Evolutionary conservation across 2,329 filamentous ascomycete genomes (phyloP).

Genomic region (Tolypocladium tropicale): DNA sequence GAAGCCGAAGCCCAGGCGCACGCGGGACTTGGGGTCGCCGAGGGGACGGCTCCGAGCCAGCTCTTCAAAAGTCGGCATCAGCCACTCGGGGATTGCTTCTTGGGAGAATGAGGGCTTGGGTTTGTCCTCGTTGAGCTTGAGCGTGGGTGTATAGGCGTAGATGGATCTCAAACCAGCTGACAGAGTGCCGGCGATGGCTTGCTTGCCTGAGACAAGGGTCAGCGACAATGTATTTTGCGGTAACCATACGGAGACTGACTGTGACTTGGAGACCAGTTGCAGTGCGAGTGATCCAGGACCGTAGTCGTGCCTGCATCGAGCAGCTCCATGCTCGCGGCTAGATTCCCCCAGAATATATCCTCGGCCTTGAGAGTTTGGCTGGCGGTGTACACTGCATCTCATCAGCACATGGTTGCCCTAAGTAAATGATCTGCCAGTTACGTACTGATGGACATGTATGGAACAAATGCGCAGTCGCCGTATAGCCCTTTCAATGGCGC

Average conservation of each 20-base stretch:
- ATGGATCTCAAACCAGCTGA: background rate
- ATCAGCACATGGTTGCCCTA: background rate
- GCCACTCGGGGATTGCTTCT: background rate
- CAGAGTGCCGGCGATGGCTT: background rate
- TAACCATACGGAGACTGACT: background rate
- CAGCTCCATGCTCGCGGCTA: background rate
- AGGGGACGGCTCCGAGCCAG: background rate
- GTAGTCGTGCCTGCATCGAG: background rate
- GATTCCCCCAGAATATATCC: background rate
- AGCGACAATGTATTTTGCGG: background rate
- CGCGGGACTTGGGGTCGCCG: background rate
- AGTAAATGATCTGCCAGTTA: background rate
- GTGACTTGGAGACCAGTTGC: background rate
- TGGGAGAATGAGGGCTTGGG: background rate
- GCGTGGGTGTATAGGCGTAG: background rate
- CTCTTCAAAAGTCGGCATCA: background rate
- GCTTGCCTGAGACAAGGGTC: background rate
- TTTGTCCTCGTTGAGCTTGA: background rate
- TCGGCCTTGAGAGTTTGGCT: background rate
- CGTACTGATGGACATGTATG: background rate
- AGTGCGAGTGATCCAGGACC: background rate
- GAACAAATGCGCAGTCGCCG: background rate
- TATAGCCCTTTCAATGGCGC: conserved; percentile 14
- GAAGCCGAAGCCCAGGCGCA: background rate
- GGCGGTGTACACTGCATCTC: background rate